These are phyloP conservation scores for Aspergillus hiratsukae DNA, from an alignment of 2,329 filamentous ascomycete genomes.

Conservation along the genomic window DNA sequence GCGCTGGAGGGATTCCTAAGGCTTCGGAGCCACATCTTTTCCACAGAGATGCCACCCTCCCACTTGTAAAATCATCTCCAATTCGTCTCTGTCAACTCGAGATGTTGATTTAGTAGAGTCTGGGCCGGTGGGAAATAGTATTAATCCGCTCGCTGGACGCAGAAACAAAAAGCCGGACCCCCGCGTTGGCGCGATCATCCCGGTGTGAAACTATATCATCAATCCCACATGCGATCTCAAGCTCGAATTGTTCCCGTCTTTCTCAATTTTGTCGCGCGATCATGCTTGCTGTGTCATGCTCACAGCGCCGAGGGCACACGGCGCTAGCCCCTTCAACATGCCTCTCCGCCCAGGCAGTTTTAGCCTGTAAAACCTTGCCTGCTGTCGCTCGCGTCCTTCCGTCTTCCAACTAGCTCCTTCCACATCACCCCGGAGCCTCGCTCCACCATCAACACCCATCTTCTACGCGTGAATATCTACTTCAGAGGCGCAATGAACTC, in stretches of 20 bases:
- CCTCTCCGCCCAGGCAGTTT: constrained; percentile 31
- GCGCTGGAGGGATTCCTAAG: not conserved
- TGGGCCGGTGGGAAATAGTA: constrained; percentile 35
- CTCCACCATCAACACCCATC: constrained; percentile 24
- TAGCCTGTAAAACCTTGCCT: constrained; percentile 36
- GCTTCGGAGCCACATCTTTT: not conserved
- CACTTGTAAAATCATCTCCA: not conserved
- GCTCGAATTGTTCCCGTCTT: constrained; percentile 9
- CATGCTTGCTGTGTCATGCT: constrained; percentile 31
- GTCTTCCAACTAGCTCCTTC: constrained; percentile 20
- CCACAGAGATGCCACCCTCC: not conserved
- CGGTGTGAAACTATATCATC: constrained; percentile 25
- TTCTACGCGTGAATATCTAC: constrained; percentile 6
- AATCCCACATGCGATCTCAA: constrained; percentile 12
- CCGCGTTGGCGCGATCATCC: constrained; percentile 32
- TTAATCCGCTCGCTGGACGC: constrained; percentile 39
- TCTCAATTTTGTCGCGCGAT: constrained; percentile 19
- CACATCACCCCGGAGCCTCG: constrained; percentile 28
- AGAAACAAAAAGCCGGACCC: constrained; percentile 40
- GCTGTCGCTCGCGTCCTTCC: constrained; percentile 26
- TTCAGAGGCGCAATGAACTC: constrained; percentile 32
- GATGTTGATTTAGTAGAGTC: constrained; percentile 13
- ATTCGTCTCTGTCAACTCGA: not conserved
- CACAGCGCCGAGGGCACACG: constrained; percentile 25
- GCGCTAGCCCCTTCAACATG: constrained; percentile 35